A percentile compares a stretch with the other conserved stretches of the same genome.
Conservation (phyloP, 106 monocot species). For the Alisma plantagoaquatica region DNA sequence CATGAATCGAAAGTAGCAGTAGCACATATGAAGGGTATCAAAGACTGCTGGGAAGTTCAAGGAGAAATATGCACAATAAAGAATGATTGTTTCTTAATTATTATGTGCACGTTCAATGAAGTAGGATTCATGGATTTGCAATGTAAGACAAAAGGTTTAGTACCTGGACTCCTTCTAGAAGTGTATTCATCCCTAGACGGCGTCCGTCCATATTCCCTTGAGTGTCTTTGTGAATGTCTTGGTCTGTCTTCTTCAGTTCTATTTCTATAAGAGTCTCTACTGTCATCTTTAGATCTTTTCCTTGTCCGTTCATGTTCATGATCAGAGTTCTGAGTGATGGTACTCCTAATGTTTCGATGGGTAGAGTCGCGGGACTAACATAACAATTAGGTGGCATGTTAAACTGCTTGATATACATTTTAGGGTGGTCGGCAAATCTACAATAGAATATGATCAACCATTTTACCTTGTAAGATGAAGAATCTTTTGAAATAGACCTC, state of each 20-base stretch:
- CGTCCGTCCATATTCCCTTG: constrained; percentile 33
- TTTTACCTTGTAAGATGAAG: too few relatives aligned
- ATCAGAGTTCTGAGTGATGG: too few relatives aligned
- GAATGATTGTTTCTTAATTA: neutral
- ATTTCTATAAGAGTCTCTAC: too few relatives aligned
- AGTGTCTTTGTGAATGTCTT: constrained; percentile 10
- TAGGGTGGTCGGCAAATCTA: too few relatives aligned
- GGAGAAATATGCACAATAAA: neutral
- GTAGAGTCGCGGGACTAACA: constrained; percentile 8
- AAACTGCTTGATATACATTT: too few relatives aligned
- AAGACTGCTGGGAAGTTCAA: neutral
- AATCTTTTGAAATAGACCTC: too few relatives aligned
- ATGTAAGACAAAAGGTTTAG: too few relatives aligned
- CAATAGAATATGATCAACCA: too few relatives aligned
- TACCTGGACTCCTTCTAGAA: constrained; percentile 51
- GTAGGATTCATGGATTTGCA: neutral
- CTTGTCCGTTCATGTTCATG: constrained; percentile 23
- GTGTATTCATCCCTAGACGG: constrained; percentile 26
- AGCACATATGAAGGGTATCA: neutral
- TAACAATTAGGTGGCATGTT: constrained; percentile 32
- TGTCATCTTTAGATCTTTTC: constrained; percentile 26
- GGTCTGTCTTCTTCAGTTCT: too few relatives aligned
- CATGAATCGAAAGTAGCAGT: neutral
- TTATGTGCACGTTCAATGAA: neutral
- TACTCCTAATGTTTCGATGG: constrained; percentile 8